Percentiles rank a stretch among this genome's conserved stretches.
phyloP scores from a whole-genome alignment of 495 filamentous ascomycete genomes.

The Lophiostoma macrostomum region DNA sequence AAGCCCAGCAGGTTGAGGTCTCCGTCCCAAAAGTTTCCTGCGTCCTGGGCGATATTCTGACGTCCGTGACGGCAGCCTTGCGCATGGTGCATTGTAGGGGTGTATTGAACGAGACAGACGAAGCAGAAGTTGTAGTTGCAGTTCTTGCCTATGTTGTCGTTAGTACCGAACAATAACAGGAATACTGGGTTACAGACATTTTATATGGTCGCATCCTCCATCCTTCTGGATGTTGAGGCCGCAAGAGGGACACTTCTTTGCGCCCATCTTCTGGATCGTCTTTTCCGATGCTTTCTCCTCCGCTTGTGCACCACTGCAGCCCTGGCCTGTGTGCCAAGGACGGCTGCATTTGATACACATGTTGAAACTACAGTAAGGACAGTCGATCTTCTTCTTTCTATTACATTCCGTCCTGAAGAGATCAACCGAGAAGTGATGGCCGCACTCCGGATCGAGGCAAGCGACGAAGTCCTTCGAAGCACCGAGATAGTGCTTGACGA shows the following conservation, averaged over 20 bases:
- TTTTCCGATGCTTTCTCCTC: slow-evolving; percentile 5
- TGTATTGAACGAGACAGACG: too few species aligned
- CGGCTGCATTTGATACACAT: slow-evolving; percentile 7
- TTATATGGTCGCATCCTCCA: slow-evolving; percentile 13
- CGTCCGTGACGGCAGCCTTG: too few species aligned
- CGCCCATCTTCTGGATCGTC: slow-evolving; percentile 14
- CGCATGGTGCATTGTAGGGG: too few species aligned
- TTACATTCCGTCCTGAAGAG: too few species aligned
- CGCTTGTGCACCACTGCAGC: neutral
- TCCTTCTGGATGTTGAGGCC: slow-evolving; percentile 15
- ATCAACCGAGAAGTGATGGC: slow-evolving; percentile 13
- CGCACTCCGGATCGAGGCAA: slow-evolving; percentile 2
- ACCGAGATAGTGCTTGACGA: neutral
- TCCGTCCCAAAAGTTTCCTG: too few species aligned
- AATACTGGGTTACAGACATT: neutral
- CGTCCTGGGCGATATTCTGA: too few species aligned
- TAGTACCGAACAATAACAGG: neutral
- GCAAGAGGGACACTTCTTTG: slow-evolving; percentile 13
- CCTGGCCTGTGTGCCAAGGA: slow-evolving; percentile 1
- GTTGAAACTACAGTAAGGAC: slow-evolving; percentile 9
- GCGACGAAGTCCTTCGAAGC: neutral
- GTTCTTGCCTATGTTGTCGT: too few species aligned
- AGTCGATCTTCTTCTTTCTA: slow-evolving; percentile 2
- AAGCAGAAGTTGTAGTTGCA: too few species aligned
- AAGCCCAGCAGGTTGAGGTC: too few species aligned